Percentiles rank a stretch among this genome's conserved stretches.
phyloP scores from a whole-genome alignment of 176 grass and related monocot species.

The sorghum (Sorghum bicolor) region Sorghum_bicolor_NCBIv3 NC_012879.2:54602001-54602500 shows the following conservation, averaged over 20 bases:
- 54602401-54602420: no score
- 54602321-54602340: neutral
- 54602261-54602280: neutral
- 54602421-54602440: no score
- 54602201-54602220: neutral
- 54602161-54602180: neutral
- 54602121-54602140: constrained; percentile 18
- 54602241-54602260: neutral
- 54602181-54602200: neutral
- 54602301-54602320: neutral
- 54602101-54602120: constrained; percentile 12
- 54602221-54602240: neutral
- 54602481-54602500: no score
- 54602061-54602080: constrained; percentile 46
- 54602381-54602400: no score
- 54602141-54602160: neutral
- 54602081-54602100: constrained; percentile 3
- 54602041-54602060: neutral
- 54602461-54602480: no score
- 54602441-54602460: no score
- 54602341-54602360: no score
- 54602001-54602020: constrained; percentile 49
- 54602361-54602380: no score
- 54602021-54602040: constrained; percentile 29
- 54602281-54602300: no score